Percentiles rank a stretch among this genome's conserved stretches.
phyloP scores from a whole-genome alignment of 257 asterid species.

The Orobanche coerulescens region DNA sequence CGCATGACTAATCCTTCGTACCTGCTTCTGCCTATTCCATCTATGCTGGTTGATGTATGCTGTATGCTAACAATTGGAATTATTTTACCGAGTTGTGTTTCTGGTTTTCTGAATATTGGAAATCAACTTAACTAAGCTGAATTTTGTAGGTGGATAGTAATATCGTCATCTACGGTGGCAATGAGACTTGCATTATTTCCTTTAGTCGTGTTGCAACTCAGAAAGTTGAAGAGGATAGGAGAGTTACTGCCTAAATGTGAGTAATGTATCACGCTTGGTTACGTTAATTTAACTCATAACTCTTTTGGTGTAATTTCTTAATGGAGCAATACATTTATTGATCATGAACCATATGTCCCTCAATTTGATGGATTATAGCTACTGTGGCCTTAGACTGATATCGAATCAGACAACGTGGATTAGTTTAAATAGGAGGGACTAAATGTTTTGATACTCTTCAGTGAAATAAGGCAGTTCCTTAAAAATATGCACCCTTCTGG shows the following conservation, averaged over 20 bases:
- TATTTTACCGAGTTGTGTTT: neutral
- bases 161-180: conserved; percentile 63
- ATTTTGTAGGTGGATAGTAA: conserved; percentile 74
- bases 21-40: neutral
- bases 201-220: conserved; percentile 57
- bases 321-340: too few relatives aligned
- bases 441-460: too few relatives aligned
- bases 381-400: too few relatives aligned
- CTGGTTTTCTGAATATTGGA: neutral
- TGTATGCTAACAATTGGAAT: neutral
- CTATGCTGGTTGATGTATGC: neutral
- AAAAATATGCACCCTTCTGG: too few relatives aligned
- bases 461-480: too few relatives aligned
- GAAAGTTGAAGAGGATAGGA: conserved; percentile 54
- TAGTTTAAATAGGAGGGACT: too few relatives aligned
- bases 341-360: too few relatives aligned
- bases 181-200: conserved; percentile 65
- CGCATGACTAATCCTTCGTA: neutral
- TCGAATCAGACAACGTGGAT: too few relatives aligned
- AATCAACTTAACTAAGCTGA: conserved; percentile 14
- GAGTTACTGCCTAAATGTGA: conserved; percentile 66
- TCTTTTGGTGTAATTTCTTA: too few relatives aligned
- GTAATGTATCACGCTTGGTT: conserved; percentile 30
- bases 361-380: too few relatives aligned
- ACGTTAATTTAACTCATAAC: too few relatives aligned